Conservation (phyloP, 176 grass and related monocot genomes). For the Carex myosuroides region DNA sequence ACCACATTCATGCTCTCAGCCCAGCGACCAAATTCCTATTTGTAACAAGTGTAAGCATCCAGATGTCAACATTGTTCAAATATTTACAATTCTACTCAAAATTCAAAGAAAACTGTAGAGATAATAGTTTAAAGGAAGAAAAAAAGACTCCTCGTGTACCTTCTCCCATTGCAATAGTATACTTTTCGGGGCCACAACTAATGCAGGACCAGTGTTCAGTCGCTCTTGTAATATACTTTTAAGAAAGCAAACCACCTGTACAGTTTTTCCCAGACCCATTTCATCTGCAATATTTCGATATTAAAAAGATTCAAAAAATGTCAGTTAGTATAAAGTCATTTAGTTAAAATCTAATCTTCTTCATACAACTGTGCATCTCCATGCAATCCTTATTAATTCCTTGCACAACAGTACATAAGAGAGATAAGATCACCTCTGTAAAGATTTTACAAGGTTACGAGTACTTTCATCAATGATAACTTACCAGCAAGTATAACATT, state of each 20-base stretch:
- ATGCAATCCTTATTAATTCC: neutral
- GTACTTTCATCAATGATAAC: neutral
- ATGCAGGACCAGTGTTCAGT: conserved; percentile 28
- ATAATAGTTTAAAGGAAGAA: neutral
- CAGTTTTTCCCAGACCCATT: conserved; percentile 80
- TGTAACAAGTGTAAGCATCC: conserved; percentile 2
- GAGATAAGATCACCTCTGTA: neutral
- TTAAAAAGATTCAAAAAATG: neutral
- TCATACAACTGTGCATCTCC: neutral
- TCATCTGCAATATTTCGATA: conserved; percentile 42
- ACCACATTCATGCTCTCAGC: conserved; percentile 47
- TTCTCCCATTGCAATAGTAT: conserved; percentile 75
- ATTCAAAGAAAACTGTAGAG: neutral
- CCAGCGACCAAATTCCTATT: conserved; percentile 56
- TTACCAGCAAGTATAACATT: conserved; percentile 69
- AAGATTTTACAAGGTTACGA: neutral
- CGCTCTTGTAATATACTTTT: conserved; percentile 37
- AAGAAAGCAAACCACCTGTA: conserved; percentile 64
- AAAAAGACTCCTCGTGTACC: conserved; percentile 21
- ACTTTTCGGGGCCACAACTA: conserved; percentile 68
- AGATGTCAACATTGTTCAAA: neutral
- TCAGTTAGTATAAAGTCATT: neutral
- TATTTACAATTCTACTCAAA: neutral
- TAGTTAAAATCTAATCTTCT: neutral
- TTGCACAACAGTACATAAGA: neutral